phyloP scores from a whole-genome alignment of 2,329 filamentous ascomycete genomes.

The Zymoseptoria passerinii region DNA sequence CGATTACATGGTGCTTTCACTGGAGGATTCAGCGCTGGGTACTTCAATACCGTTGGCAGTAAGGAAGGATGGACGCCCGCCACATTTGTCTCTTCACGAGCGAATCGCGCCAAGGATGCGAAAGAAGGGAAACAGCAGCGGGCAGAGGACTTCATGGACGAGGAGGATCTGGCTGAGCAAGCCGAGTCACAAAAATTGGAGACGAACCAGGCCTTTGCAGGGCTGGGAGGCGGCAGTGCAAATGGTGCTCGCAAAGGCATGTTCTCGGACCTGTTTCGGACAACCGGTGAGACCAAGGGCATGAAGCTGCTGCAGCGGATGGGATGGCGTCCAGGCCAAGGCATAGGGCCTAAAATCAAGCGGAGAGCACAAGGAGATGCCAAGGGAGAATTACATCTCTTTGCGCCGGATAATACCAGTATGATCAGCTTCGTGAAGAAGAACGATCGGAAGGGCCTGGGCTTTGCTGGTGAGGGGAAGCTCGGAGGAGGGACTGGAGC shows the following conservation, averaged over 20 bases:
- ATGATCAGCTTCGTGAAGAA: constrained; percentile 62
- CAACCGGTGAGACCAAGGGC: constrained; percentile 75
- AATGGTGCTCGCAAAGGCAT: constrained; percentile 42
- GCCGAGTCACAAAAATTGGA: constrained; percentile 69
- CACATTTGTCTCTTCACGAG: constrained; percentile 82
- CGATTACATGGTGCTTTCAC: constrained; percentile 93
- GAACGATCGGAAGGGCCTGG: constrained; percentile 61
- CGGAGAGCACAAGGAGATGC: constrained; percentile 62
- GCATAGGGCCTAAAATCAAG: constrained; percentile 77
- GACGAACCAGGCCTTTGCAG: constrained; percentile 65
- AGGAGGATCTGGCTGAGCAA: constrained; percentile 83
- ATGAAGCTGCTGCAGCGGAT: constrained; percentile 77
- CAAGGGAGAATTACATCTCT: constrained; percentile 54
- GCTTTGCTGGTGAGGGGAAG: constrained; percentile 53
- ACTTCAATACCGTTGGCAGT: constrained; percentile 96
- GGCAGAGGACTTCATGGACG: constrained; percentile 94
- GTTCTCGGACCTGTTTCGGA: constrained; percentile 64
- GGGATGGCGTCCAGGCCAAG: constrained; percentile 94
- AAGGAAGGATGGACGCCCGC: constrained; percentile 97
- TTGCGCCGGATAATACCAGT: constrained; percentile 71
- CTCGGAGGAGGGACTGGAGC: constrained; percentile 33
- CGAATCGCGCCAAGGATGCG: constrained; percentile 63
- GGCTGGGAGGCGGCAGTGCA: constrained; percentile 59
- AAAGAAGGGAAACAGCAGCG: constrained; percentile 49
- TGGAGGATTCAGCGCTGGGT: constrained; percentile 94